Evolutionary conservation across 495 filamentous ascomycete genomes (phyloP).

Genomic region (Penicillium ochrochloron): DNA sequence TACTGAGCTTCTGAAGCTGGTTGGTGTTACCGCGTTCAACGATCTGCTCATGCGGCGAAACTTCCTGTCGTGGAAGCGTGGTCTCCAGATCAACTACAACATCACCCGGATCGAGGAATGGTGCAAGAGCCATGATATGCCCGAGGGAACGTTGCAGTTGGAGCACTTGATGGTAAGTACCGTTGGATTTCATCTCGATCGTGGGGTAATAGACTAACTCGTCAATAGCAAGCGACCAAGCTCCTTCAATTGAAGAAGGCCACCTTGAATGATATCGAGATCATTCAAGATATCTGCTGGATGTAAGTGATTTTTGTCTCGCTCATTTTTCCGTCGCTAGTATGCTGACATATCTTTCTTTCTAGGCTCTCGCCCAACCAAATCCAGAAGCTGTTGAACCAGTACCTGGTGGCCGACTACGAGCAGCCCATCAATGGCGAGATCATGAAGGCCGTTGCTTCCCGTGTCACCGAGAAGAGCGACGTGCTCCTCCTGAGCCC

Average conservation of each 20-base stretch:
- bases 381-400: conserved; percentile 98
- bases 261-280: conserved; percentile 98
- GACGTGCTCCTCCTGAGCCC: conserved; percentile 90
- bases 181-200: background rate
- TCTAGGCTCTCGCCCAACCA: conserved; percentile 95
- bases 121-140: conserved; percentile 99
- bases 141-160: conserved; percentile 93
- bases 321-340: background rate
- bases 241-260: conserved; percentile 98
- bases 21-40: conserved; percentile 98
- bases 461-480: conserved; percentile 96
- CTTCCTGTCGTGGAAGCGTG: conserved; percentile 99
- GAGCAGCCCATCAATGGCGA: conserved; percentile 99
- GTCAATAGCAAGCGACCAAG: conserved; percentile 88
- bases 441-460: conserved; percentile 99
- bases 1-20: conserved; percentile 89
- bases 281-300: conserved; percentile 99
- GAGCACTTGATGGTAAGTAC: conserved; percentile 91
- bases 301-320: conserved; percentile 64
- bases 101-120: conserved; percentile 99
- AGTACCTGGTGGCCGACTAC: conserved; percentile 98
- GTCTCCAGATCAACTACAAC: conserved; percentile 99
- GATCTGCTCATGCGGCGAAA: conserved; percentile 97
- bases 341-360: conserved; percentile 17
- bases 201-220: background rate